phyloP scores from a whole-genome alignment of 2,329 filamentous ascomycete species.

The Microdochium nivale region DNA sequence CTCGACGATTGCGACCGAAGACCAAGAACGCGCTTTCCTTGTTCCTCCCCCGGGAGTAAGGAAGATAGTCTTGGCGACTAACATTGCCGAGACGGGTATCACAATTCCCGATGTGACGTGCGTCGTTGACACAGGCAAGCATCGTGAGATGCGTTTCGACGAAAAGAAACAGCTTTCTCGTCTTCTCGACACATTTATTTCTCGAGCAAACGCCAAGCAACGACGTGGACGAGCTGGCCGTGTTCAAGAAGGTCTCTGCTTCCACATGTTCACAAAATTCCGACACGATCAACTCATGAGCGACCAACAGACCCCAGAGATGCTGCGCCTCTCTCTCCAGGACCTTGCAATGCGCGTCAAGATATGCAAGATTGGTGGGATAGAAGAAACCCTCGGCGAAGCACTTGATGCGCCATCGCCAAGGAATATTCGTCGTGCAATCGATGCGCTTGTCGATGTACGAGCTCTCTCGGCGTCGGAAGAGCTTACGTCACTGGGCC shows the following conservation, averaged over 20 bases:
- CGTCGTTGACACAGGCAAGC: slow-evolving; percentile 92
- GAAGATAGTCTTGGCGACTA: slow-evolving; percentile 94
- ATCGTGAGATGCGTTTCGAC: slow-evolving; percentile 96
- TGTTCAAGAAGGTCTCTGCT: slow-evolving; percentile 91
- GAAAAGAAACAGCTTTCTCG: slow-evolving; percentile 85
- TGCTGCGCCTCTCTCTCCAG: slow-evolving; percentile 87
- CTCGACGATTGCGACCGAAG: slow-evolving; percentile 90
- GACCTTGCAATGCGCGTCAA: slow-evolving; percentile 94
- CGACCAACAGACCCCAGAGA: slow-evolving; percentile 92
- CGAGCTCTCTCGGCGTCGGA: slow-evolving; percentile 75
- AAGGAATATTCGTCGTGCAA: slow-evolving; percentile 86
- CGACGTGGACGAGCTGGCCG: slow-evolving; percentile 87
- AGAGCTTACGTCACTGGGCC: slow-evolving; percentile 77
- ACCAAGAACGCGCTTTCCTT: slow-evolving; percentile 88
- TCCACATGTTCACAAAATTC: slow-evolving; percentile 88
- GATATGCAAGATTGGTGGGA: slow-evolving; percentile 90
- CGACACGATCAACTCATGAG: slow-evolving; percentile 79
- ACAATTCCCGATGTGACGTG: slow-evolving; percentile 97
- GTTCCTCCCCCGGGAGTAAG: slow-evolving; percentile 72
- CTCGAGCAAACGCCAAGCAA: slow-evolving; percentile 90
- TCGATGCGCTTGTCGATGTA: slow-evolving; percentile 89
- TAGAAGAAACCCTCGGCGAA: slow-evolving; percentile 80
- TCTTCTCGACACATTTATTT: slow-evolving; percentile 91
- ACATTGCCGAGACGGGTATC: slow-evolving; percentile 97
- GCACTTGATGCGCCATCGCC: slow-evolving; percentile 84